phyloP scores from a whole-genome alignment of 2,329 filamentous ascomycete species.

The Exophiala aquamarina region DNA sequence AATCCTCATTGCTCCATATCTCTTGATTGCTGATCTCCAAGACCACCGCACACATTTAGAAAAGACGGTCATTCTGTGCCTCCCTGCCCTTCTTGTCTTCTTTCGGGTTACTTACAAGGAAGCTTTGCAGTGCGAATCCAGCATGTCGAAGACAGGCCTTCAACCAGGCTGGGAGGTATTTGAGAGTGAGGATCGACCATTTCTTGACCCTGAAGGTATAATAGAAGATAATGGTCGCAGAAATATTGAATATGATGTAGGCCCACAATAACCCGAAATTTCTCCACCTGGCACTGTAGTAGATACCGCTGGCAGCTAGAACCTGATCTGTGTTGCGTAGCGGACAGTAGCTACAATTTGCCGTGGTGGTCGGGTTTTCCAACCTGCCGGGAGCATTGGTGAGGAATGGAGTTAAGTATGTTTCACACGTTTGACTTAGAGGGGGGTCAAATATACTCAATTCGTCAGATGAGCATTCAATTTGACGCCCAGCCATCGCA shows the following conservation, averaged over 20 bases:
- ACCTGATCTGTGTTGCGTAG: conserved; percentile 39
- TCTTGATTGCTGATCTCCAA: not conserved
- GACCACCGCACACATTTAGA: not conserved
- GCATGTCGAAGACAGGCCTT: not conserved
- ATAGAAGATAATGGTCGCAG: conserved; percentile 55
- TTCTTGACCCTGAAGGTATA: conserved; percentile 42
- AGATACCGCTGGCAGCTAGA: conserved; percentile 44
- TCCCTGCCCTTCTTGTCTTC: not conserved
- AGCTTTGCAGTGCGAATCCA: not conserved
- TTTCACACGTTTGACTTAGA: conserved; percentile 54
- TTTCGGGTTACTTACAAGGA: not conserved
- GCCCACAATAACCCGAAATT: conserved; percentile 66
- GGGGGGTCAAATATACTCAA: conserved; percentile 45
- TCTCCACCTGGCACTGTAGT: conserved; percentile 63
- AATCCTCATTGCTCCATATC: too few species aligned
- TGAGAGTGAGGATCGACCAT: conserved; percentile 3
- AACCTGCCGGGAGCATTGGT: conserved; percentile 46
- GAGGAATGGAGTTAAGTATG: conserved; percentile 56
- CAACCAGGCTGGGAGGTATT: not conserved
- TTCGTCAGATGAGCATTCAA: conserved; percentile 69
- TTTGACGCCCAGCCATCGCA: conserved; percentile 48
- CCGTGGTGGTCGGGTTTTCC: conserved; percentile 58
- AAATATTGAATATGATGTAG: conserved; percentile 60
- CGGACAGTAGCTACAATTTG: conserved; percentile 59
- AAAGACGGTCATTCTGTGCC: not conserved